Base-by-base conservation (phyloP, 2,329 filamentous ascomycete genomes). In the Colletotrichum sp. region DNA sequence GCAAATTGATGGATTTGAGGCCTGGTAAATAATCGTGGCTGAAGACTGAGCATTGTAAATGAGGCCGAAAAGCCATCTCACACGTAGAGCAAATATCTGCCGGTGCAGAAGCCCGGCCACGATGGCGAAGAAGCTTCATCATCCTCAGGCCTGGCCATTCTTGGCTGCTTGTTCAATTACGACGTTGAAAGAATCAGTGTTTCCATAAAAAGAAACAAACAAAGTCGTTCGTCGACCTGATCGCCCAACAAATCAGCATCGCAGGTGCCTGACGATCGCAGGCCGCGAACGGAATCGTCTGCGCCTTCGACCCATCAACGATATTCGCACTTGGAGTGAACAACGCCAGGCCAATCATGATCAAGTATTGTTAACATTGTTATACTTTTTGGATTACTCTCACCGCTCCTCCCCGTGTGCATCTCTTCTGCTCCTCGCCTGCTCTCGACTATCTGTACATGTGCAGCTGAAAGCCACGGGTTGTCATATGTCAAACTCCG, bases 91-190 rank as follows among this genome's bases (percentile, higher is more conserved):
- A 48, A 48, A 48, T 12, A 52, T 21, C 12, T 21, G n/a, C 43
- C 43, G 7, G 2, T 59, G n/a, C 28, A 30, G 8, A 39, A 48
- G 18, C 43, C 60, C n/a, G 18, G 16, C 24, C 30, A 30, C 57
- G 43, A 59, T 64, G 57, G 32, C 66, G 66, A 70, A 52, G 13
- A 71, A 34, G 36, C 67, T 48, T 72, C 68, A 71, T 74, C 52
- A 72, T 71, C 61, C 39, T 12, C 26, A 60, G 26, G 66, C 52
- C 59, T 36, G 52, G 52, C 65, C 32, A 1, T 32, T 30, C 48
- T 32, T 21, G 32, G 52, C 52, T 21, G 13, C 52, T 18, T 26
- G 24, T 18, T 28, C 26, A 26, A 30, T 26, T 12, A 32, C 10
- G 28, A 60, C 13, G 32, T 28, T 60, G 8, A 24, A 67, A 63